Percentiles rank a stretch among this genome's conserved stretches.
Evolutionary conservation across 768 basidiomycete species (phyloP).

Genomic region (Tricholoma sp.): DNA sequence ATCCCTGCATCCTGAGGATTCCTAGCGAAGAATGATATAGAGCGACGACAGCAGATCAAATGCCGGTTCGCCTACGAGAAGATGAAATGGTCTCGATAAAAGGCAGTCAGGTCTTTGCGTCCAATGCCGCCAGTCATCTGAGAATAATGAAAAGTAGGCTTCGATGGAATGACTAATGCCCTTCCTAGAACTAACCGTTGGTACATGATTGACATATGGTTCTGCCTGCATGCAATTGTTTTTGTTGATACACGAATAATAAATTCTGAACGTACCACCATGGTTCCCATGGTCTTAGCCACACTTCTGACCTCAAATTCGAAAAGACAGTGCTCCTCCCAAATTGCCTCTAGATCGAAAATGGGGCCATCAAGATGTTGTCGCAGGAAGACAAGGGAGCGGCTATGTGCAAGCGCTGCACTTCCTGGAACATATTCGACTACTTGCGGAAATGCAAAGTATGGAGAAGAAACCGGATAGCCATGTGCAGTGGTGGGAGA

Average conservation of each 20-base stretch:
- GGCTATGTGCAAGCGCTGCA: slow-evolving; percentile 41
- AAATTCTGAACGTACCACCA: slow-evolving; percentile 36
- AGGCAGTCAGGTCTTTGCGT: slow-evolving; percentile 40
- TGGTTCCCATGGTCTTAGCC: slow-evolving; percentile 50
- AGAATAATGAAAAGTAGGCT: background rate
- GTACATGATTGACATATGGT: slow-evolving; percentile 57
- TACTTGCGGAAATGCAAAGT: slow-evolving; percentile 40
- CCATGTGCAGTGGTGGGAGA: slow-evolving; percentile 20
- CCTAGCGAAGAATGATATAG: slow-evolving; percentile 16
- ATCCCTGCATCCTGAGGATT: slow-evolving; percentile 44
- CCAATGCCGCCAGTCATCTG: slow-evolving; percentile 57
- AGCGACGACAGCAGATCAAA: background rate
- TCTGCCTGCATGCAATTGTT: slow-evolving; percentile 32
- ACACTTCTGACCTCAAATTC: slow-evolving; percentile 50
- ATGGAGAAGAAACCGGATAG: slow-evolving; percentile 23
- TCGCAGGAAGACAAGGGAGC: slow-evolving; percentile 40
- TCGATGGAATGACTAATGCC: background rate
- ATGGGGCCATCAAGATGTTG: slow-evolving; percentile 43
- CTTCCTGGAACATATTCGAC: slow-evolving; percentile 34
- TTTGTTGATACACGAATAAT: background rate
- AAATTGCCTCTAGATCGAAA: slow-evolving; percentile 56
- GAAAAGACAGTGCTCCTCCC: slow-evolving; percentile 54
- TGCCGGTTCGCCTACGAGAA: slow-evolving; percentile 33
- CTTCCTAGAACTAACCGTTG: slow-evolving; percentile 33
- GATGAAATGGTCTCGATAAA: slow-evolving; percentile 55